phyloP scores from a whole-genome alignment of 108 stramenopile species.

The Bacterosira constricta region DNA sequence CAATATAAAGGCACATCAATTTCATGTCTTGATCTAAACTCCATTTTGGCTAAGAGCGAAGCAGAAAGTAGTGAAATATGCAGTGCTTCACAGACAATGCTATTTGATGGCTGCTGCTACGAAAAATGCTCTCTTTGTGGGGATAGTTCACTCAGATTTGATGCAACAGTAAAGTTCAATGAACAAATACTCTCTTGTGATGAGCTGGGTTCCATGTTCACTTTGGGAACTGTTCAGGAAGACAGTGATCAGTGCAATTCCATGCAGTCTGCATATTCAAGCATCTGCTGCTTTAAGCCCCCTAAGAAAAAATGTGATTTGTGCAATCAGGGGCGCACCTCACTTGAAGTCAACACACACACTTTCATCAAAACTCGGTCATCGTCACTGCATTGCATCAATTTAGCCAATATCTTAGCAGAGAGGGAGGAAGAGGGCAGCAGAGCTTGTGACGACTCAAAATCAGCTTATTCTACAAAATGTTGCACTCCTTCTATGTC shows the following conservation, averaged over 20 bases:
- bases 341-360: conserved; percentile 31
- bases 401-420: conserved; percentile 16
- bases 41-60: conserved; percentile 43
- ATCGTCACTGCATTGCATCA: conserved; percentile 33
- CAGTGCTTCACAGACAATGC: conserved; percentile 36
- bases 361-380: conserved; percentile 42
- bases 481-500: conserved; percentile 29
- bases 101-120: conserved; percentile 50
- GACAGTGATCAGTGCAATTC: conserved; percentile 46
- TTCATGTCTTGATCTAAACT: conserved; percentile 51
- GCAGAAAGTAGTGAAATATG: conserved; percentile 40
- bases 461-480: conserved; percentile 33
- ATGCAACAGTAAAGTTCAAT: conserved; percentile 47
- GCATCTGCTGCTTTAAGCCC: conserved; percentile 44
- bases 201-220: conserved; percentile 39
- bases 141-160: conserved; percentile 34
- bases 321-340: conserved; percentile 29
- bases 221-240: conserved; percentile 21
- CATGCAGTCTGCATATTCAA: conserved; percentile 36
- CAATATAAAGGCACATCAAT: conserved; percentile 47
- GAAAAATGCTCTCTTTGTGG: conserved; percentile 54
- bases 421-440: conserved; percentile 48
- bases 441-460: conserved; percentile 28
- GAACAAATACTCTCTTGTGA: conserved; percentile 44
- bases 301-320: conserved; percentile 36